These are phyloP conservation scores for Drechslerella coelobrocha DNA, from an alignment of 2,329 filamentous ascomycete species.

Conservation along the genomic window DNA sequence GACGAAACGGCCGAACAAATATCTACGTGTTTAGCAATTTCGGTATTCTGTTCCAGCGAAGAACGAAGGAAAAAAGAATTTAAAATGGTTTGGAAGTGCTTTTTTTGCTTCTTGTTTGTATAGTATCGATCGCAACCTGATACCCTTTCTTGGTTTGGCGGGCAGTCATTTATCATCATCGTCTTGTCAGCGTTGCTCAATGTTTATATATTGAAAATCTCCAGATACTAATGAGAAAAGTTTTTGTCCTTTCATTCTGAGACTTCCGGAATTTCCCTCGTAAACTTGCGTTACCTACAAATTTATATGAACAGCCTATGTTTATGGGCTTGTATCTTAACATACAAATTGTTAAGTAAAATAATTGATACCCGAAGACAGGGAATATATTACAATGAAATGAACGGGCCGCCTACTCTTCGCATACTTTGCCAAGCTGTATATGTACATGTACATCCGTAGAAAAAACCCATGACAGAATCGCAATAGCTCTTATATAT, in stretches of 20 bases:
- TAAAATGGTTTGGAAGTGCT: constrained; percentile 2
- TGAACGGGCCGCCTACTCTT: too few species aligned
- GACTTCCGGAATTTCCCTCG: too few species aligned
- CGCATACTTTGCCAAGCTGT: too few species aligned
- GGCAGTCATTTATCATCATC: constrained; percentile 10
- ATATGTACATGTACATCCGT: neutral
- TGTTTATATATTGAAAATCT: constrained; percentile 20
- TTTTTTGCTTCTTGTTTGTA: constrained; percentile 7
- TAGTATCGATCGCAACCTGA: constrained; percentile 38
- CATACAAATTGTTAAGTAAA: too few species aligned
- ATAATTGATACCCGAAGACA: too few species aligned
- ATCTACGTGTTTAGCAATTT: neutral
- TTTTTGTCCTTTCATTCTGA: neutral
- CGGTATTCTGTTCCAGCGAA: neutral
- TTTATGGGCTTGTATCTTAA: too few species aligned
- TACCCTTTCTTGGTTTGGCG: constrained; percentile 23
- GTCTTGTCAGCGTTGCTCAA: constrained; percentile 1
- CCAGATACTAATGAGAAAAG: constrained; percentile 11
- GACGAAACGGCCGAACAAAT: constrained; percentile 31
- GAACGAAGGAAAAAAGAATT: neutral
- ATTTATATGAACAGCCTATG: too few species aligned
- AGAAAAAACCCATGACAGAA: neutral
- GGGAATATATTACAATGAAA: too few species aligned
- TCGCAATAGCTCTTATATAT: neutral
- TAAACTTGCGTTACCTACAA: too few species aligned